Conservation (phyloP, 2,329 filamentous ascomycete species). For the Orbilia ellipsospora region DNA sequence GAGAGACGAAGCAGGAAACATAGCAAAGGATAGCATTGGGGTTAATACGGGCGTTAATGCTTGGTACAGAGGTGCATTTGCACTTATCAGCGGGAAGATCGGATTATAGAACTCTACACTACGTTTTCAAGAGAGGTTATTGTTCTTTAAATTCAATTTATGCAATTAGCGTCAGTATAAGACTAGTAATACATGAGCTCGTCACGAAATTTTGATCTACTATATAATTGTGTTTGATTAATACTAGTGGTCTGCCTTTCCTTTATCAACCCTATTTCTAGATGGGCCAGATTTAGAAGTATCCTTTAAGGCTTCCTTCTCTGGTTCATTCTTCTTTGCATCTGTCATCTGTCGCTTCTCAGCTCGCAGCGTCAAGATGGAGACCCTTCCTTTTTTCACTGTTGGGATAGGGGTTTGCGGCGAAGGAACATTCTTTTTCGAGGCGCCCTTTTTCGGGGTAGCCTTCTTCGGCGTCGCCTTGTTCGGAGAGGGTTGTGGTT, state of each 20-base stretch:
- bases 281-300: too few relatives aligned
- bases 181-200: too few relatives aligned
- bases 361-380: constrained; percentile 14
- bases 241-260: too few relatives aligned
- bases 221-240: too few relatives aligned
- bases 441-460: neutral
- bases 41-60: neutral
- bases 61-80: constrained; percentile 10
- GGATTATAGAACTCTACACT: neutral
- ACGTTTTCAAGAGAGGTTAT: neutral
- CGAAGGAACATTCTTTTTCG: neutral
- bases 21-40: constrained; percentile 23
- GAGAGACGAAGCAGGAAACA: constrained; percentile 26
- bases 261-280: too few relatives aligned
- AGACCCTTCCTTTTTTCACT: constrained; percentile 9
- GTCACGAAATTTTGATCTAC: too few relatives aligned
- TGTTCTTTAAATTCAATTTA: too few relatives aligned
- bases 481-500: neutral
- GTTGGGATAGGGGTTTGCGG: neutral
- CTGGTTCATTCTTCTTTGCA: neutral
- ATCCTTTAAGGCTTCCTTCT: too few relatives aligned
- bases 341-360: neutral
- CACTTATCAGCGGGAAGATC: neutral
- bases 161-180: too few relatives aligned
- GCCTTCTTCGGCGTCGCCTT: neutral